Base-by-base conservation (phyloP, 192 early-diverging fungal genomes). In the Rhizoclosmatium sp. region DNA sequence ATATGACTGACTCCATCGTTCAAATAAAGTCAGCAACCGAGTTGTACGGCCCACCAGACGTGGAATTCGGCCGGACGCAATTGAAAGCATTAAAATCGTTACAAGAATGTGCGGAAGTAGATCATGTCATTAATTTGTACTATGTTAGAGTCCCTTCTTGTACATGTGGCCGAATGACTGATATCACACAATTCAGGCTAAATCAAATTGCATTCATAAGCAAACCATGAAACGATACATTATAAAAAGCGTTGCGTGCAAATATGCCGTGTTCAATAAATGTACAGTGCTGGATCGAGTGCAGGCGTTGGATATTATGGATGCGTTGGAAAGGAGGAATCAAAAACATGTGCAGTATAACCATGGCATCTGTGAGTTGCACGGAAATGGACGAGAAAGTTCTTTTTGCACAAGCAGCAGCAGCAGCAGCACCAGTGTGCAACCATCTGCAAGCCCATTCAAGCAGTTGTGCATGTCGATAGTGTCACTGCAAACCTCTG, bases 31-130 rank as follows among this genome's bases (percentile, higher is more conserved):
- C 67, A 16, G 69, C 69, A 31, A 56, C 47, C 7, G 69, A 56
- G 2, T 39, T 71, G 69, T 71, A 56, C 23, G 69, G 69, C 14
- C 69, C 51, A 23, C 69, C 69, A 21, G 19, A 49, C 12, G 69
- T 71, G 42, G 69, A 71, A 58, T 71, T 12, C 31, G 69, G 48
- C 2, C 69, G 69, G 14, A 5, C 48, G 9, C 21, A 23, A 14
- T 56, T 23, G 21, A 16, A 41, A 49, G 4, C 9, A 42, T 9
- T 71, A 16, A 10, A n/a, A 49, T 56, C 45, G 31, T 40, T 71
- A n/a, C 47, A 71, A 39, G 51, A 49, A 16, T 71, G 69, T 45
- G 12, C 14, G n/a, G 12, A 31, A 39, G 69, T 71, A 2, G 69
- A 71, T 56, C 21, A 56, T 23, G n/a, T 71, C 5, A n/a, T 71